Evolutionary conservation across 2,329 filamentous ascomycete genomes (phyloP).

Genomic region (Hymenoscyphus occultus): DNA sequence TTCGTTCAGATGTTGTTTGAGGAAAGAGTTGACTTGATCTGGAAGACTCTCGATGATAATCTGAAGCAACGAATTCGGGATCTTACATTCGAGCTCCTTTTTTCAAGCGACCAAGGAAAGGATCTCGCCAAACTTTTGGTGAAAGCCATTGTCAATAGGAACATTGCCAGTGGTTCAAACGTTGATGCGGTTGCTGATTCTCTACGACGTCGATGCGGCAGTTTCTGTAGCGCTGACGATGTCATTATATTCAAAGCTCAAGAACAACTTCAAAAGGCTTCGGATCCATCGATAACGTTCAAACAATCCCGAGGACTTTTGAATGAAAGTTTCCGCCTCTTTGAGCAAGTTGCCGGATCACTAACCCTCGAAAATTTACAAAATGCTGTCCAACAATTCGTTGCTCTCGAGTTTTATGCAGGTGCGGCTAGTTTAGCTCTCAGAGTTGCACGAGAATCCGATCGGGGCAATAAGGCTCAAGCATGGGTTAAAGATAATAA

Average conservation of each 20-base stretch:
- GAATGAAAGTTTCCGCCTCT: slow-evolving; percentile 84
- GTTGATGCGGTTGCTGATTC: slow-evolving; percentile 97
- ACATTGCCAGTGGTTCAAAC: slow-evolving; percentile 94
- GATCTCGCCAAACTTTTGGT: slow-evolving; percentile 92
- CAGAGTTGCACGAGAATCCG: slow-evolving; percentile 76
- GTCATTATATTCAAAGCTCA: slow-evolving; percentile 98
- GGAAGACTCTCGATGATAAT: slow-evolving; percentile 68
- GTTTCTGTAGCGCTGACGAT: slow-evolving; percentile 96
- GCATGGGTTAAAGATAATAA: slow-evolving; percentile 84
- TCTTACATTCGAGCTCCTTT: slow-evolving; percentile 85
- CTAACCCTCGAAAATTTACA: slow-evolving; percentile 78
- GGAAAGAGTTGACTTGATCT: slow-evolving; percentile 86
- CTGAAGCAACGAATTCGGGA: slow-evolving; percentile 67
- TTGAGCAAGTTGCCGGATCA: slow-evolving; percentile 82
- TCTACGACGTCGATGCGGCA: slow-evolving; percentile 86
- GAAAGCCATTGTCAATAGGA: slow-evolving; percentile 96
- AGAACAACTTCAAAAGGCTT: slow-evolving; percentile 85
- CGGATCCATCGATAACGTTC: slow-evolving; percentile 71
- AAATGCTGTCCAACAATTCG: slow-evolving; percentile 75
- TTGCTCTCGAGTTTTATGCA: slow-evolving; percentile 82
- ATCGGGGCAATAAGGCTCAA: slow-evolving; percentile 81
- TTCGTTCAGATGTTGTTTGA: slow-evolving; percentile 95
- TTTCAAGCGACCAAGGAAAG: slow-evolving; percentile 74
- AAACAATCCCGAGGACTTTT: slow-evolving; percentile 76
- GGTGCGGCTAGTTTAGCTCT: slow-evolving; percentile 88